These are phyloP conservation scores for Casuarina equisetifolia DNA, from an alignment of 306 rosid species.

Conservation along the genomic window DNA sequence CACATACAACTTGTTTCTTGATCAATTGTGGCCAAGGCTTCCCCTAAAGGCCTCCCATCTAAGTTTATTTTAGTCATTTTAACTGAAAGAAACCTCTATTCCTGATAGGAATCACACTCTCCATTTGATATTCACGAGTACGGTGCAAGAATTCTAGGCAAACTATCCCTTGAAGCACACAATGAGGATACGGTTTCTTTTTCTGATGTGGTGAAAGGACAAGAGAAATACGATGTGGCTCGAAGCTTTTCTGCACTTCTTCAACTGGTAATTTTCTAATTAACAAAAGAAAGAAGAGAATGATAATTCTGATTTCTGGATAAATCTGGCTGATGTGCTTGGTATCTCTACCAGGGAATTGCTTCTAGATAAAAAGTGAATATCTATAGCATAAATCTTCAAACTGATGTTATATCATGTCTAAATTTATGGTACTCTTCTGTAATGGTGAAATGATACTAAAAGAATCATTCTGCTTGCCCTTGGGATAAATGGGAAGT, in stretches of 20 bases:
- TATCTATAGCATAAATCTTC: background rate
- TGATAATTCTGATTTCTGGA: background rate
- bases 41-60: background rate
- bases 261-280: constrained; percentile 66
- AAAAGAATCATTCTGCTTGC: background rate
- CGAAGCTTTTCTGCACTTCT: constrained; percentile 91
- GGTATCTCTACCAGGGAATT: background rate
- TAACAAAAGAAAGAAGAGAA: background rate
- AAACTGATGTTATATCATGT: background rate
- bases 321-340: background rate
- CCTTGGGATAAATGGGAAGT: background rate
- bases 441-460: constrained; percentile 1
- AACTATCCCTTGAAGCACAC: constrained; percentile 60
- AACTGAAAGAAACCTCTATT: constrained; percentile 25
- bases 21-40: background rate
- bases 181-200: constrained; percentile 44
- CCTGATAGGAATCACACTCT: constrained; percentile 66
- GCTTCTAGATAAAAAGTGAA: background rate
- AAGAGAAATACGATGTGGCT: constrained; percentile 68
- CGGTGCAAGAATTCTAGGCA: constrained; percentile 63
- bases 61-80: constrained; percentile 19
- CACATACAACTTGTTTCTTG: background rate
- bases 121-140: constrained; percentile 83
- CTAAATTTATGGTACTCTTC: background rate
- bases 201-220: constrained; percentile 68